phyloP scores from a whole-genome alignment of 768 basidiomycete species.

The Lentinula sp. region DNA sequence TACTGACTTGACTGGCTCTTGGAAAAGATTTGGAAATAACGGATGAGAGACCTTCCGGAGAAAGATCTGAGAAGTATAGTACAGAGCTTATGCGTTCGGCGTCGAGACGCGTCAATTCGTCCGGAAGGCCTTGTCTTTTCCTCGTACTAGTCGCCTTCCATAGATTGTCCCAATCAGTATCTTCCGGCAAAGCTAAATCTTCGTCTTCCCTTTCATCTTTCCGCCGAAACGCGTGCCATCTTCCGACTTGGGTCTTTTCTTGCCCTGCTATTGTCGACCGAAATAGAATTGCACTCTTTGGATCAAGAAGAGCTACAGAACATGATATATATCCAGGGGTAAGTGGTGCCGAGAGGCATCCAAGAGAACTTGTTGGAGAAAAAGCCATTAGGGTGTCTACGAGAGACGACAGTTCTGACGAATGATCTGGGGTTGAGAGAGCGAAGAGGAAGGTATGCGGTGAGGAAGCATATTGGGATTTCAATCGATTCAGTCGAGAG shows the following conservation, averaged over 20 bases:
- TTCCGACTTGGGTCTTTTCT: slow-evolving; percentile 57
- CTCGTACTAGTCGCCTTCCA: slow-evolving; percentile 40
- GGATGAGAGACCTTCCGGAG: slow-evolving; percentile 49
- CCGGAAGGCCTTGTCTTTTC: not conserved
- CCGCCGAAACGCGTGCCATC: slow-evolving; percentile 60
- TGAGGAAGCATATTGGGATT: not conserved
- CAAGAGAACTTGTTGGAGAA: not conserved
- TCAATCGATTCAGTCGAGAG: not conserved
- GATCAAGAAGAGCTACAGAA: slow-evolving; percentile 51
- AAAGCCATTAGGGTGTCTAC: not conserved
- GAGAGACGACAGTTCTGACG: slow-evolving; percentile 3
- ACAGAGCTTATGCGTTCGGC: slow-evolving; percentile 28
- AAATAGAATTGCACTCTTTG: slow-evolving; percentile 39
- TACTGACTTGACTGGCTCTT: slow-evolving; percentile 40
- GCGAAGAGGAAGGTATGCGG: not conserved
- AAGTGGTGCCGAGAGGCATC: slow-evolving; percentile 1
- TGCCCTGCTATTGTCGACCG: slow-evolving; percentile 59
- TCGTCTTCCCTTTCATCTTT: slow-evolving; percentile 15
- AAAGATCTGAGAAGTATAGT: slow-evolving; percentile 50
- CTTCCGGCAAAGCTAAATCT: slow-evolving; percentile 4
- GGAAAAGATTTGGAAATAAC: slow-evolving; percentile 35
- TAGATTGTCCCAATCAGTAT: slow-evolving; percentile 44
- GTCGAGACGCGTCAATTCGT: not conserved
- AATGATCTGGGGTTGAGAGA: not conserved
- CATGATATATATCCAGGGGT: slow-evolving; percentile 32